Evolutionary conservation across 352 stramenopile species (phyloP).

Genomic region (Pythium dissotocum): DNA sequence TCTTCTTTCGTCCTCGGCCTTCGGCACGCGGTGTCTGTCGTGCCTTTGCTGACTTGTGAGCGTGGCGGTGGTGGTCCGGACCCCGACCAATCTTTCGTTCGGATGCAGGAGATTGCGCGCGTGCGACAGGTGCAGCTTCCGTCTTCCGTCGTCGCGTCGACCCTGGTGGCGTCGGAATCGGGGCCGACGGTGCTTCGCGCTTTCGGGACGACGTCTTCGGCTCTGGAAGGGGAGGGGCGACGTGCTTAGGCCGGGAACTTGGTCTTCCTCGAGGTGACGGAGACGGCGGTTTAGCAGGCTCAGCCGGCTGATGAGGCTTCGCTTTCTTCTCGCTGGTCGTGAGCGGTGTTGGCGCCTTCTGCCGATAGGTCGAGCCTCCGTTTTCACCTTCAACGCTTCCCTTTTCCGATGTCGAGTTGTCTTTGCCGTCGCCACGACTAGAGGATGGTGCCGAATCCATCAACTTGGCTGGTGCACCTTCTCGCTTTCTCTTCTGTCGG

Average conservation of each 20-base stretch:
- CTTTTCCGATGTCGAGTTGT: background rate
- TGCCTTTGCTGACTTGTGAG: constrained; percentile 4
- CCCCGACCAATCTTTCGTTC: constrained; percentile 14
- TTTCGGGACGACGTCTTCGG: constrained; percentile 19
- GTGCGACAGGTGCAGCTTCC: constrained; percentile 6
- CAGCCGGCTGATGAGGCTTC: background rate
- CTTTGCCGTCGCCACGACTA: background rate
- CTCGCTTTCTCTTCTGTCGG: constrained; percentile 37
- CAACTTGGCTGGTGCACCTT: background rate
- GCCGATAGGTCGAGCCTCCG: constrained; percentile 10
- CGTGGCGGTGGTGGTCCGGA: constrained; percentile 5
- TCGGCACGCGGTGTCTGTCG: background rate
- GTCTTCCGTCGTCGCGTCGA: constrained; percentile 8
- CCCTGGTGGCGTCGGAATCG: background rate
- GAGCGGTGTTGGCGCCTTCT: constrained; percentile 22
- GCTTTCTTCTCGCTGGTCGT: constrained; percentile 6
- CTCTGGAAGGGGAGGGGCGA: background rate
- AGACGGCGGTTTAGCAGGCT: background rate
- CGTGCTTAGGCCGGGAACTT: constrained; percentile 7
- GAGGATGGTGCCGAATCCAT: background rate
- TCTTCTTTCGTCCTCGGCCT: background rate
- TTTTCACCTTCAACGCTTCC: background rate
- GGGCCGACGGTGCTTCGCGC: background rate
- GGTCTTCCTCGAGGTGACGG: constrained; percentile 20
- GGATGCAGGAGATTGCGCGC: background rate